These are phyloP conservation scores for Cyclanthera cordifolia DNA, from an alignment of 306 rosid species.

Conservation along the genomic window DNA sequence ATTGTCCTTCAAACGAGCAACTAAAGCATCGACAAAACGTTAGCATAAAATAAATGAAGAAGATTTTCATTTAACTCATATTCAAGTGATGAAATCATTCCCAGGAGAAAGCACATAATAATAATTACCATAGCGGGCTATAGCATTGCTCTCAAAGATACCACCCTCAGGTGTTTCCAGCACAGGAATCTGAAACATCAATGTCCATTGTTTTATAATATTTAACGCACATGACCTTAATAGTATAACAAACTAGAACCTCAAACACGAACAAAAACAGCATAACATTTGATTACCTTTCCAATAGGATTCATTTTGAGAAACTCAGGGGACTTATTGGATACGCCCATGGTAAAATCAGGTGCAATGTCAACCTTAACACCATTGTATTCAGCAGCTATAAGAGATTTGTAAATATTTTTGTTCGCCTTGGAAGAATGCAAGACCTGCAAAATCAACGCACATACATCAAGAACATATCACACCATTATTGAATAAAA, in stretches of 20 bases:
- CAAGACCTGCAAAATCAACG: slow-evolving; percentile 35
- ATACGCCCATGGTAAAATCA: slow-evolving; percentile 53
- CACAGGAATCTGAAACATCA: slow-evolving; percentile 46
- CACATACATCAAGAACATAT: background rate
- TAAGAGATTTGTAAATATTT: slow-evolving; percentile 48
- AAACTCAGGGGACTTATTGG: slow-evolving; percentile 54
- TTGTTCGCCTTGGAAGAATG: slow-evolving; percentile 36
- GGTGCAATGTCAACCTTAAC: slow-evolving; percentile 37
- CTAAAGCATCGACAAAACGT: slow-evolving; percentile 25
- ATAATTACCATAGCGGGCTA: slow-evolving; percentile 57
- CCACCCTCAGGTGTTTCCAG: slow-evolving; percentile 68
- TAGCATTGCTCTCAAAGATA: slow-evolving; percentile 76
- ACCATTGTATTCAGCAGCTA: slow-evolving; percentile 49
- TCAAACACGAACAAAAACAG: background rate
- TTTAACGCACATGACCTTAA: background rate
- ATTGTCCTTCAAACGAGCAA: slow-evolving; percentile 42
- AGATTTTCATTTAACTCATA: background rate
- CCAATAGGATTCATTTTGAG: slow-evolving; percentile 77
- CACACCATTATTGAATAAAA: background rate
- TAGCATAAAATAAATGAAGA: background rate
- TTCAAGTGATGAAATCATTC: background rate
- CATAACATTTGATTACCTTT: slow-evolving; percentile 34
- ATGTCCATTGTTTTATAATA: background rate
- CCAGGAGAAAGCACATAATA: too few relatives aligned
- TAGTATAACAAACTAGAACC: background rate